Base-by-base conservation (phyloP, 805 yeast genomes). In the Yueomyces sinensis region DNA sequence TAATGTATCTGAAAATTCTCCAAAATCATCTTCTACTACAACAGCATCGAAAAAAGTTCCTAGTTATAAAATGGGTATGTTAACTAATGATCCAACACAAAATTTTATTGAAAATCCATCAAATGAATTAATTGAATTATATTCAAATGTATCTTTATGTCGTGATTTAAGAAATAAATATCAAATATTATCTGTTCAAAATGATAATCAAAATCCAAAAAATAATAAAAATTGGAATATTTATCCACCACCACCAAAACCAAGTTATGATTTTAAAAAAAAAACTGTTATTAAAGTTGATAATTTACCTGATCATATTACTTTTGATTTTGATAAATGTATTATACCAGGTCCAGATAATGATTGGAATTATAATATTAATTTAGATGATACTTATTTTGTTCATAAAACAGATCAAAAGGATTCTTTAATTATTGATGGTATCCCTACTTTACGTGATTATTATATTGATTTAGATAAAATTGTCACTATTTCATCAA, bases 171-270 rank as follows among this genome's bases (percentile, higher is more conserved):
- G 98, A 53, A 75, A 70, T 44, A 79, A 76, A 50, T 91, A 87
- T 54, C 78, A 80, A 57, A 48, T 58, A 2, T 43, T 71, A 11
- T 84, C 95, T 1, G 43, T 72, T 36, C 98, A 91, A 59, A 63
- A 73, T 37, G 80, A 77, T 31, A 51, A 59, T 29, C 79, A 76
- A 45, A 91, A 91, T 56, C 97, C 97, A 2, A 86, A 87, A 52
- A 89, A 91, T 57, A 50, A 47, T 19, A 64, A 64, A 7, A 59
- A 54, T 28, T 91, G 97, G 97, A 52, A 52, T 13, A 76, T 91
- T 32, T 89, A 87, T 52, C 98, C 98, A 0, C 74, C 77, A 9
- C 96, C 97, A 1, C 97, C 97, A 7, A 75, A 75, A 42, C 95
- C 97, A 3, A 76, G 87, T 46, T 76, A 91, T 77, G 68, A 79